Base-by-base conservation (phyloP, 2,329 filamentous ascomycete genomes). In the Nigrograna mackinnonii region DNA sequence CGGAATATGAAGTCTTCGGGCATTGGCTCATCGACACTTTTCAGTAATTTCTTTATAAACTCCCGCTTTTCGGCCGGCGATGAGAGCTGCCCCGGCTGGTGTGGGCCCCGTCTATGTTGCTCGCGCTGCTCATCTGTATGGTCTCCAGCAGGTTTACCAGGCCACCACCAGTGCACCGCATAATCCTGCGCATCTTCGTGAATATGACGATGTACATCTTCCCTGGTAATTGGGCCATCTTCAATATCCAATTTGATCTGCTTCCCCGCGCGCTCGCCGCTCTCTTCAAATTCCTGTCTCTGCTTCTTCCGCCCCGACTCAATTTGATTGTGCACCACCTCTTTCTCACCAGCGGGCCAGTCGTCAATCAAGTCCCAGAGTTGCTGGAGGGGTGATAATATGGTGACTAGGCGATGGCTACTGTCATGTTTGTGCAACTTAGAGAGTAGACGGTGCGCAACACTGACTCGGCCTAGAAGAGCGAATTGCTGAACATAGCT, bases 311-410 rank as follows among this genome's bases (percentile, higher is more conserved):
- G 31, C 24, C 14, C 24, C 11, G 24, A 28, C 16, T 14, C 22
- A 26, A 45, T 37, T 22, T 13, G 2, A 5, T 41, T 37, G 5
- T 30, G 16, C 9, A 42, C 40, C 6, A 24, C 33, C n/a, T 44
- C 17, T 22, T 42, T 26, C 26, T 50, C 40, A 9, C 47, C 47
- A 9, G 16, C 30, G n/a, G 47, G 47, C 47, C 47, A 50, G 3
- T 4, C 6, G 7, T 30, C 44, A 5, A 42, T 12, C n/a, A 14
- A 11, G 22, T 36, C 20, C 44, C 47, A 47, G 4, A 50, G 39
- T 3, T 44, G 19, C 47, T 44, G 44, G 12, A 50, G 26, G 18
- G 46, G 39, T 12, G 31, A 19, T 5, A 49, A 24, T 9, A 12
- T 21, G 4, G 16, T 12, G 7, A 39, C 16, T 4, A 42, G 26